Evolutionary conservation across 495 filamentous ascomycete species (phyloP).

Genomic region (Cercophora samala): DNA sequence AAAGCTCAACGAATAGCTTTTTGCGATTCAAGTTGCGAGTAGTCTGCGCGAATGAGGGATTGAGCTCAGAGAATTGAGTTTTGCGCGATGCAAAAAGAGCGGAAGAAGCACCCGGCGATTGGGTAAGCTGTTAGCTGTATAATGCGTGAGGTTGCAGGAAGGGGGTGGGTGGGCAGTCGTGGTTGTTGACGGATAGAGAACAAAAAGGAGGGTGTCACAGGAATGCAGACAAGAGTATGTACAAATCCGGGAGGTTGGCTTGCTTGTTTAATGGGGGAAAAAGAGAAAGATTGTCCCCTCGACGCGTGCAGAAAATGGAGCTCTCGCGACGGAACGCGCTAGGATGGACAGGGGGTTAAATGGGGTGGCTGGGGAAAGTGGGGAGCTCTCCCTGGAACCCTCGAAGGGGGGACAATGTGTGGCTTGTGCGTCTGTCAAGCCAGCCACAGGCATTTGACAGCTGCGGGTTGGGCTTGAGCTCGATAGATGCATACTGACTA

Average conservation of each 20-base stretch:
- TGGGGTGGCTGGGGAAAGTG: slow-evolving; percentile 20
- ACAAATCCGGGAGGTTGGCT: slow-evolving; percentile 1
- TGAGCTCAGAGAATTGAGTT: too few species aligned
- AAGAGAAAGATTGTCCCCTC: background rate
- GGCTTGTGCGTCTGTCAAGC: slow-evolving; percentile 7
- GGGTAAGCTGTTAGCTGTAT: background rate
- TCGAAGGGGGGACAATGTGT: background rate
- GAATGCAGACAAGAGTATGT: background rate
- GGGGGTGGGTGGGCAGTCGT: background rate
- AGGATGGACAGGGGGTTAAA: slow-evolving; percentile 16
- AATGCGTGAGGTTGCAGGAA: slow-evolving; percentile 16
- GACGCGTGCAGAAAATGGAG: background rate
- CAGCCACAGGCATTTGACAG: slow-evolving; percentile 13
- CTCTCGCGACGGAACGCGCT: slow-evolving; percentile 12
- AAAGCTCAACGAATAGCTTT: too few species aligned
- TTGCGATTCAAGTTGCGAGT: too few species aligned
- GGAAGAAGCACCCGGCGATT: background rate
- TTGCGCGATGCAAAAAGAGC: too few species aligned
- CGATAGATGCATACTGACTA: background rate
- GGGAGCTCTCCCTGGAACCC: background rate
- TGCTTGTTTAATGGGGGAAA: background rate
- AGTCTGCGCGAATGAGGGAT: too few species aligned
- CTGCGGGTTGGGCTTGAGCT: background rate
- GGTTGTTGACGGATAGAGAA: background rate
- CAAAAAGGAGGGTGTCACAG: background rate